Conservation (phyloP, 805 yeast species). For the Saccharomycopsis fibuligera region DNA sequence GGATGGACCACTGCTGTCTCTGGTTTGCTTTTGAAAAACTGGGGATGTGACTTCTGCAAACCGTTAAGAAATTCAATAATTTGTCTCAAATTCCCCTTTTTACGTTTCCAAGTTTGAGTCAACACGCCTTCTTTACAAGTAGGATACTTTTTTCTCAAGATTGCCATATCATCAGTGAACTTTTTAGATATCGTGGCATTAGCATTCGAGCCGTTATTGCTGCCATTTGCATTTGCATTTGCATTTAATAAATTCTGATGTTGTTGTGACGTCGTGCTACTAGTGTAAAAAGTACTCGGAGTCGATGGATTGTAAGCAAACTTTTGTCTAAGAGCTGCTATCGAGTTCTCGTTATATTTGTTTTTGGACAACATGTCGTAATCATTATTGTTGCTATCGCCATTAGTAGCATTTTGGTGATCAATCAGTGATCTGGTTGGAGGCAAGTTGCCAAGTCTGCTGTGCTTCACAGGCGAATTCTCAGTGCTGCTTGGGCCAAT, state of each 20-base stretch:
- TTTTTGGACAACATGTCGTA: conserved; percentile 8
- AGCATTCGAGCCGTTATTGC: not conserved
- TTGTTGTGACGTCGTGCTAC: not conserved
- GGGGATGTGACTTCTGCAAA: conserved; percentile 24
- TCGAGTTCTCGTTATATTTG: not conserved
- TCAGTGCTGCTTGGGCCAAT: conserved; percentile 13
- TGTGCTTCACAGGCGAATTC: conserved; percentile 9
- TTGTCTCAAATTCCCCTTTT: conserved; percentile 29
- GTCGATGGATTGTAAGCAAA: conserved; percentile 1
- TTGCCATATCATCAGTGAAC: conserved; percentile 27
- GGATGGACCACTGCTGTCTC: not conserved
- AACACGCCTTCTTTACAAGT: conserved; percentile 27
- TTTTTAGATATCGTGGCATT: conserved; percentile 10
- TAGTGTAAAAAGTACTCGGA: not conserved
- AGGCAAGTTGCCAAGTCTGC: conserved; percentile 1
- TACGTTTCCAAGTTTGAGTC: conserved; percentile 27
- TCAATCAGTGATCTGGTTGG: conserved; percentile 13
- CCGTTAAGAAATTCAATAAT: conserved; percentile 27
- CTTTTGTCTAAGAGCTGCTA: conserved; percentile 1
- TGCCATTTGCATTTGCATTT: not conserved
- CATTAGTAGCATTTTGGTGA: not conserved
- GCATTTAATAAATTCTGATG: too few relatives aligned
- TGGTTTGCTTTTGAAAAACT: conserved; percentile 12
- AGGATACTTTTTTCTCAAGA: conserved; percentile 31
- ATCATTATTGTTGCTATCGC: not conserved